Evolutionary conservation across 2,329 filamentous ascomycete species (phyloP), one percentile per base, ranked within the genome.

Genomic region (Cladobotryum protrusum): DNA sequence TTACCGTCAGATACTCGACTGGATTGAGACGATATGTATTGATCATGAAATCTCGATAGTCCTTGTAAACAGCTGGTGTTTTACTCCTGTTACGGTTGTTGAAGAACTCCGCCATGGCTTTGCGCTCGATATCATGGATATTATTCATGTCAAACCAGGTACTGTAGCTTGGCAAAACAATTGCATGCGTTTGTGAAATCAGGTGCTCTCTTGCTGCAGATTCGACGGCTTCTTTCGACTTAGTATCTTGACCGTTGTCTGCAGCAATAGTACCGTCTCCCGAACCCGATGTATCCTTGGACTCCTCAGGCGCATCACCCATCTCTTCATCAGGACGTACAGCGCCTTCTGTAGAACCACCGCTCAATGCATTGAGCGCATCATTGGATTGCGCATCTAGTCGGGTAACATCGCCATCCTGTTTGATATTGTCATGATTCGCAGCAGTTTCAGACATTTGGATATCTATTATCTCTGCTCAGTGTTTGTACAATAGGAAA

Each of bases 31-130:
- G 86, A 71, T 99, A 99, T 13, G 93, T 97, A 73, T 99, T 99
- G 73, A 99, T 90, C 93, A 99, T 99, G 66, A 99, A 99, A 65
- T 99, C 93, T 59, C 93, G 86, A 70, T 99, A 99, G 66, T 99
- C 93, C 71, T 97, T 97, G 76, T 99, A 99, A 18, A 97, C 89
- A 44, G 90, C 85, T 1, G 90, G 87, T 0, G 93, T 99, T 74
- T 99, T 99, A 82, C 93, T 97, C 62, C 93, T 86, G 71, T 99
- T 99, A 53, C 93, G 83, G 68, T 84, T 92, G 74, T 99, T 99
- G 81, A 99, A 99, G 72, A 97, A 99, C 67, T 99, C 93, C 17
- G 92, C 90, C 58, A 99, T 78, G 7, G 90, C 90, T 70, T 96
- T 99, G 65, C 86, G 87, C 74, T 99, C 93, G 60, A 96, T 87